Conservation (phyloP, 2,329 filamentous ascomycete species). For the Coniochaeta ligniaria region DNA sequence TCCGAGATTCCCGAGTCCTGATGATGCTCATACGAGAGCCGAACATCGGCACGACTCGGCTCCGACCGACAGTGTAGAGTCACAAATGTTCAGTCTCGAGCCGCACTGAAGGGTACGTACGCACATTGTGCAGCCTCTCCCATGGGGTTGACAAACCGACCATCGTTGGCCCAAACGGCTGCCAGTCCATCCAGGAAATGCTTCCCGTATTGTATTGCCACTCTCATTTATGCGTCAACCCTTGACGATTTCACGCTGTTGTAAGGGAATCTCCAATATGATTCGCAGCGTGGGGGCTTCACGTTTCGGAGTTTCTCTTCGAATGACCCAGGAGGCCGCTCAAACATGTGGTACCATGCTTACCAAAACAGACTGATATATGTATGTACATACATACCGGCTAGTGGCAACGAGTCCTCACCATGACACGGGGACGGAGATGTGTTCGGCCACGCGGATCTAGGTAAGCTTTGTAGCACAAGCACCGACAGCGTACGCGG, state of each 20-base stretch:
- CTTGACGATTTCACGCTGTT: neutral
- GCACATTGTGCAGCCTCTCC: neutral
- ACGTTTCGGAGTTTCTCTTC: neutral
- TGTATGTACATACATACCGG: neutral
- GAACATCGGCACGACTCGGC: neutral
- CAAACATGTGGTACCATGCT: neutral
- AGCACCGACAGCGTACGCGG: too few relatives aligned
- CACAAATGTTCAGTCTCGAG: too few relatives aligned
- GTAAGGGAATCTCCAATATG: neutral
- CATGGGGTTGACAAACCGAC: neutral
- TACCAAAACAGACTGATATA: too few relatives aligned
- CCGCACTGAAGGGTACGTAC: too few relatives aligned
- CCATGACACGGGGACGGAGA: too few relatives aligned
- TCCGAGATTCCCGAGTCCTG: neutral
- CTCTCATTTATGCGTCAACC: neutral
- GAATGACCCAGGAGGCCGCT: neutral
- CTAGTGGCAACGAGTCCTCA: neutral
- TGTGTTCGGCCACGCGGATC: too few relatives aligned
- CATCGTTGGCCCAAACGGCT: neutral
- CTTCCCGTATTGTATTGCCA: neutral
- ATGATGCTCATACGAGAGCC: neutral
- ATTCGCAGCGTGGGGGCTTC: neutral
- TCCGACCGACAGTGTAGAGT: neutral
- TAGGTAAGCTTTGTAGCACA: too few relatives aligned
- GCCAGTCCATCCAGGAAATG: neutral